These are phyloP conservation scores for Cunninghamia lanceolata DNA, from an alignment of 75 land plant genomes.

Conservation along the genomic window DNA sequence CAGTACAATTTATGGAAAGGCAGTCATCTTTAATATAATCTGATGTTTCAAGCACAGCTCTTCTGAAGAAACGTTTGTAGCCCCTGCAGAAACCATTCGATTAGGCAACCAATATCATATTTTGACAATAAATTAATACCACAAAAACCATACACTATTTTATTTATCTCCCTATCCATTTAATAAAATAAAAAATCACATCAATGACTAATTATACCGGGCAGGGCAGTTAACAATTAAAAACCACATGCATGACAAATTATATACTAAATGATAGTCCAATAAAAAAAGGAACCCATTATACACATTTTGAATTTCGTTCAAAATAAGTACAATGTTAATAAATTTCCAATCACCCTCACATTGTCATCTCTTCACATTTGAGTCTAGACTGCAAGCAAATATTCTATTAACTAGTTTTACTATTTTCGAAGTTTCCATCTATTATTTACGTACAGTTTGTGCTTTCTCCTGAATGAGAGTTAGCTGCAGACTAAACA, in stretches of 20 bases:
- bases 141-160: not conserved
- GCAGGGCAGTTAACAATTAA: not conserved
- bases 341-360: not conserved
- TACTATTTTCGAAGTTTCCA: not conserved
- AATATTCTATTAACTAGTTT: not conserved
- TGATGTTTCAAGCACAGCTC: slow-evolving; percentile 36
- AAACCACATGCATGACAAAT: not conserved
- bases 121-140: not conserved
- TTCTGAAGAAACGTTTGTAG: slow-evolving; percentile 45
- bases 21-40: slow-evolving; percentile 65
- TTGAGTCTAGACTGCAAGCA: not conserved
- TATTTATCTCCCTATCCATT: not conserved
- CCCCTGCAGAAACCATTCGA: slow-evolving; percentile 31
- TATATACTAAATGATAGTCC: not conserved
- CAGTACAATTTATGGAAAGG: slow-evolving; percentile 44
- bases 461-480: not conserved
- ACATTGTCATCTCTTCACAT: not conserved
- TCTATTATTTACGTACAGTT: not conserved
- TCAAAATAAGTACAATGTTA: not conserved
- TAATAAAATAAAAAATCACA: not conserved
- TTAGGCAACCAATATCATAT: not conserved
- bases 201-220: not conserved
- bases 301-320: not conserved
- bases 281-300: not conserved
- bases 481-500: not conserved